Base-by-base conservation (phyloP, 371 early-diverging fungal genomes). In the Neoconidiobolus thromboides region DNA sequence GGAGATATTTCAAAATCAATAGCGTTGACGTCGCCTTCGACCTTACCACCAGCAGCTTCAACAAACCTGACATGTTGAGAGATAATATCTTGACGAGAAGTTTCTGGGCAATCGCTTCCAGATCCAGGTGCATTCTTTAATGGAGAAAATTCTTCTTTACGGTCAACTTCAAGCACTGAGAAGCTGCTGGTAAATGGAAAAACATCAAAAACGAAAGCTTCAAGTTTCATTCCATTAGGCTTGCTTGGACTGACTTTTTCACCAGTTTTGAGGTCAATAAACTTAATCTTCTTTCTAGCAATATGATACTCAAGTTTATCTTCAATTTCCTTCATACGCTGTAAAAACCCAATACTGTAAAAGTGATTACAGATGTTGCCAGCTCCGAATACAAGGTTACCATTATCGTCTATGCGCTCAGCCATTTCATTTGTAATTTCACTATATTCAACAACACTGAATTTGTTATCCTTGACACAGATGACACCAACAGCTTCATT, bases 361-460 rank as follows among this genome's bases (percentile, higher is more conserved):
- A 91, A 94, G 72, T 97, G 97, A 77, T 94, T 97, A 71, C 86
- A 93, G 74, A 97, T 95, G 77, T 97, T 97, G 55, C 87, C 97
- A 4, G 95, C 93, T 48, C 83, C 80, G 74, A 84, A 95, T 1
- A 75, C 69, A 53, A 96, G 79, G 56, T 79, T 74, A 1, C 80
- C 82, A 63, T 82, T 76, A 55, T 80, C 76, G 47, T 75, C 68
- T 60, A 79, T 78, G 61, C 68, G 71, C 58, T 80, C 78, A 43
- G 92, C 83, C 50, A 86, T 73, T 51, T 78, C 83, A 39, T 70
- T 62, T 55, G 78, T 75, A 62, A 97, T 93, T 73, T 97, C 97
- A 41, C 87, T 87, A 77, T 96, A 96, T 71, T 96, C 97, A 47
- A 94, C 92, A 10, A 96, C 95, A 62, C 79, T 81, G 65, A 80